Base-by-base conservation (phyloP, 148 eudicot genomes). In the Bassia scoparia region DNA sequence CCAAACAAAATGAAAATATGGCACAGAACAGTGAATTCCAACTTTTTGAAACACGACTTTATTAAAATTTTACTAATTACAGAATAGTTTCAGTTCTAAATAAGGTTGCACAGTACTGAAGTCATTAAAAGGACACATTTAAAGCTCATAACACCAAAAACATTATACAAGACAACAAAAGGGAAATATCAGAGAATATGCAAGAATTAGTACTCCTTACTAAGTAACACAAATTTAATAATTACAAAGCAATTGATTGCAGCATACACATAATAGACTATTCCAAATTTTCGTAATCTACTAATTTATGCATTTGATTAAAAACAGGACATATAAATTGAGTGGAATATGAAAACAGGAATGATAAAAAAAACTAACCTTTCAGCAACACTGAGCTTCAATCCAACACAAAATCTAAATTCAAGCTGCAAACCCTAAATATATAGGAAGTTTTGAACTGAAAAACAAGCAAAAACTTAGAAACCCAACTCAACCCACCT, bases 401-500 rank as follows among this genome's bases (percentile, higher is more conserved):
- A 23, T 68, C 60, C 66, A 58, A 33, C 27, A 56, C 24, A 67
- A 21, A 0, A 50, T 24, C n/a, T 61, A 53, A 61, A 52, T 24
- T 70, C 26, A 27, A 61, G 50, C 68, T 69, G 33, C 74, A 77
- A 71, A 46, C 52, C 31, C 35, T 2, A 26, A 44, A 31, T 46
- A 44, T 43, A 62, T 54, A 14, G 38, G 26, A 46, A 55, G n/a
- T 7, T 55, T 73, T 35, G 8, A 66, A 62, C 34, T 20, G 17
- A 72, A 59, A 46, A 31, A 26, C n/a, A 3, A 35, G 23, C 33
- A 66, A 7, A 18, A 55, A 20, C 43, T 24, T 38, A 29, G 68
- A 49, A 37, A 67, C 56, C 81, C 73, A 78, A 59, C 24, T 27
- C 31, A 78, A 26, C 81, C 81, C 68, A 78, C 73, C 68, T 73